phyloP scores from a whole-genome alignment of 1,284 basidiomycete species.

The Leccinum griseonigrum region DNA sequence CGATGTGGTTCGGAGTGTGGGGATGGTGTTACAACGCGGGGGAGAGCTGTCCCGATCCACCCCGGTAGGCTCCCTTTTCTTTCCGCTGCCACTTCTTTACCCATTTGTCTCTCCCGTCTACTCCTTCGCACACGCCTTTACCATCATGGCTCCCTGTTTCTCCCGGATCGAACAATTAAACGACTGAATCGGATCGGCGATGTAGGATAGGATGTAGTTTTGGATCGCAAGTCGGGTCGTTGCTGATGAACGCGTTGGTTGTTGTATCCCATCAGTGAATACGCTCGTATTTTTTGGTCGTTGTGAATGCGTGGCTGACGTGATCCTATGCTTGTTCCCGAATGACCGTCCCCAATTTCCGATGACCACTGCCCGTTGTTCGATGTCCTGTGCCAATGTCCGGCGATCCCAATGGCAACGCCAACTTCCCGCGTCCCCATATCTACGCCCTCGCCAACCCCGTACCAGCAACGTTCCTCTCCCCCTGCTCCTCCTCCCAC shows the following conservation, averaged over 20 bases:
- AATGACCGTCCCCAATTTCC: background rate
- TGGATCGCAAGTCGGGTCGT: conserved; percentile 9
- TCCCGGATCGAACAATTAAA: background rate
- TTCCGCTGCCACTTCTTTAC: background rate
- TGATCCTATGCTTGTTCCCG: background rate
- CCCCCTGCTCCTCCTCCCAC: background rate
- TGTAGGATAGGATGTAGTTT: conserved; percentile 15
- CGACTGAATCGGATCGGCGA: background rate
- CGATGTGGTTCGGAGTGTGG: conserved; percentile 11
- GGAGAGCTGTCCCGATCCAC: conserved; percentile 4
- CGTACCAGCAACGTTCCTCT: conserved; percentile 1
- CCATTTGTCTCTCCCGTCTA: background rate
- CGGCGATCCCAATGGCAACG: background rate
- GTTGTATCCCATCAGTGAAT: conserved; percentile 10
- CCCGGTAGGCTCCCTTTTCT: conserved; percentile 1
- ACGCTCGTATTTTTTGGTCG: background rate
- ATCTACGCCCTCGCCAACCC: background rate
- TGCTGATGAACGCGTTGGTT: conserved; percentile 9
- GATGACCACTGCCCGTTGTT: too few relatives aligned
- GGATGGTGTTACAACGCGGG: conserved; percentile 9
- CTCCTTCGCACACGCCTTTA: background rate
- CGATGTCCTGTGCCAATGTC: background rate
- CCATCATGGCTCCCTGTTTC: background rate
- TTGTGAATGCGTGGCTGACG: background rate
- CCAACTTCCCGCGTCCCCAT: background rate